These are phyloP conservation scores for Geotrichum carabidarum DNA, from an alignment of 1,139 yeast species.

Conservation along the genomic window DNA sequence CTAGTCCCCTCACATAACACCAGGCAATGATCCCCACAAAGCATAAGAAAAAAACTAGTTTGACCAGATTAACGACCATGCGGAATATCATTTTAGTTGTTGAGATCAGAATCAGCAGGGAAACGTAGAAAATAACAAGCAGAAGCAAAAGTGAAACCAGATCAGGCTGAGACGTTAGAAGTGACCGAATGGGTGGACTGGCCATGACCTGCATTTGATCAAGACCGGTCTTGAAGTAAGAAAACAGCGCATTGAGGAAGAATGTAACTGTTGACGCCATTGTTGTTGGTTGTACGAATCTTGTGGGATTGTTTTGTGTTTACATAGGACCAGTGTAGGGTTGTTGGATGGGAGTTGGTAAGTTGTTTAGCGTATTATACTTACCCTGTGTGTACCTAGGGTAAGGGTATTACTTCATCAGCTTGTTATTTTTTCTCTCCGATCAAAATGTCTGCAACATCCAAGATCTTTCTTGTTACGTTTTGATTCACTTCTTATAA, in stretches of 20 bases:
- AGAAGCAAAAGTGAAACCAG: conserved; percentile 27
- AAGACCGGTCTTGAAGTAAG: conserved; percentile 8
- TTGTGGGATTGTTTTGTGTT: neutral
- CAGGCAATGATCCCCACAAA: conserved; percentile 25
- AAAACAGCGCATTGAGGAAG: neutral
- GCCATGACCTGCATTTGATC: conserved; percentile 16
- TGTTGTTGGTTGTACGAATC: neutral
- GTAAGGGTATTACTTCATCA: neutral
- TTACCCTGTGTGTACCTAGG: neutral
- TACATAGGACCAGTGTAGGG: too few species aligned
- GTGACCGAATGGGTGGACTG: conserved; percentile 21
- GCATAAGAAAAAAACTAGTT: conserved; percentile 24
- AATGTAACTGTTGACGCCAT: conserved; percentile 12
- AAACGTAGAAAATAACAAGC: conserved; percentile 30
- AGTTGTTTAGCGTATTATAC: too few species aligned
- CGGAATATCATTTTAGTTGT: conserved; percentile 32
- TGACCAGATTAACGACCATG: conserved; percentile 27
- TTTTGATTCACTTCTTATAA: too few species aligned
- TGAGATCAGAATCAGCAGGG: conserved; percentile 30
- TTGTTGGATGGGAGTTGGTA: too few species aligned
- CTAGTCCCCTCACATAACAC: conserved; percentile 28
- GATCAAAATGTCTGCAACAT: too few species aligned
- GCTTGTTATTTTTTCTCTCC: neutral
- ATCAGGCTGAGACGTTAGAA: conserved; percentile 27
- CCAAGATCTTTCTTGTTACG: too few species aligned